Percentiles rank a stretch among this genome's conserved stretches.
These are phyloP conservation scores for Aspergillus quadricinctus DNA, from an alignment of 2,329 filamentous ascomycete genomes.

Conservation along the genomic window DNA sequence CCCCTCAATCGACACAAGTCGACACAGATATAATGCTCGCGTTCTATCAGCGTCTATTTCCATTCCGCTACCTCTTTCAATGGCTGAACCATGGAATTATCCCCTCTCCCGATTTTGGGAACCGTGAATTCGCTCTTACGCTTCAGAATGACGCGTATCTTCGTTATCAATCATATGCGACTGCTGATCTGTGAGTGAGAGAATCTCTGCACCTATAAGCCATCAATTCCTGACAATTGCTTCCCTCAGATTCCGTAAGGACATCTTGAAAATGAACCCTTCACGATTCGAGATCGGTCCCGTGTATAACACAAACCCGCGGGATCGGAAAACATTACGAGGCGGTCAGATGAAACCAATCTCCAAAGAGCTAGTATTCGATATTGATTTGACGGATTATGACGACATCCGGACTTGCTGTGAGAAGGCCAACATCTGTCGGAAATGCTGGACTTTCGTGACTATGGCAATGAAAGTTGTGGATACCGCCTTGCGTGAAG, in stretches of 20 bases:
- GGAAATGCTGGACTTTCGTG: slow-evolving; percentile 93
- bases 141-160: slow-evolving; percentile 89
- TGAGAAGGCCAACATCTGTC: slow-evolving; percentile 86
- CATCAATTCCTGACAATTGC: neutral
- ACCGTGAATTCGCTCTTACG: slow-evolving; percentile 94
- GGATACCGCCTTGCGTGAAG: slow-evolving; percentile 79
- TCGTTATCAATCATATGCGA: slow-evolving; percentile 78
- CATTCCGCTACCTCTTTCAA: slow-evolving; percentile 90
- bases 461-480: slow-evolving; percentile 97
- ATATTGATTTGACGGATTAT: slow-evolving; percentile 99
- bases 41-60: slow-evolving; percentile 94
- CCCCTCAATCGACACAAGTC: slow-evolving; percentile 46
- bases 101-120: slow-evolving; percentile 80
- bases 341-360: slow-evolving; percentile 78
- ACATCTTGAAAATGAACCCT: slow-evolving; percentile 81
- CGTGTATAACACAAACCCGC: slow-evolving; percentile 90
- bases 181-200: slow-evolving; percentile 55
- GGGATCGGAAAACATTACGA: slow-evolving; percentile 82
- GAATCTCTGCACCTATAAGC: neutral
- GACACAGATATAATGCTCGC: slow-evolving; percentile 84
- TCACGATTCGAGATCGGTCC: slow-evolving; percentile 97
- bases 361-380: slow-evolving; percentile 92
- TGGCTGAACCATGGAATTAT: slow-evolving; percentile 94
- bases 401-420: slow-evolving; percentile 96
- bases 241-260: slow-evolving; percentile 70